These are phyloP conservation scores for Hypoxylon sp. DNA, from an alignment of 2,329 filamentous ascomycete genomes.

Conservation along the genomic window DNA sequence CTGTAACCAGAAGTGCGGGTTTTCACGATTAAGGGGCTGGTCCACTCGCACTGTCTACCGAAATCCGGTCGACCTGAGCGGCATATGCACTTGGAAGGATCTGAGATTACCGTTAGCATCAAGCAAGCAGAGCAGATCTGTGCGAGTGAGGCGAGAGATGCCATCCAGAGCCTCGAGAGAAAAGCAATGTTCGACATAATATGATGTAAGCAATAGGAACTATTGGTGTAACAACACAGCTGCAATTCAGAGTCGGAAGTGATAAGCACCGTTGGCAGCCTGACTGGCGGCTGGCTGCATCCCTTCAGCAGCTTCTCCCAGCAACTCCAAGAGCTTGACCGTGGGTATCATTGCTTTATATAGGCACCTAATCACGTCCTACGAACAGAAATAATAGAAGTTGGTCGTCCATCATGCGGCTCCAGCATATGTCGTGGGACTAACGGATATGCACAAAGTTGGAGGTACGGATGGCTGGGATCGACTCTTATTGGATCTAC, in stretches of 20 bases:
- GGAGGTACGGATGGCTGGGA: conserved; percentile 17
- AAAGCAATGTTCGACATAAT: conserved; percentile 3
- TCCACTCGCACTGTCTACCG: conserved; percentile 18
- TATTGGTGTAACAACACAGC: conserved; percentile 30
- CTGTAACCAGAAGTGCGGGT: not conserved
- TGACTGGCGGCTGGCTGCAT: not conserved
- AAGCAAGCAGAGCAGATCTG: not conserved
- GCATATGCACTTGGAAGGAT: conserved; percentile 8
- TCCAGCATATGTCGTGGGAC: conserved; percentile 33
- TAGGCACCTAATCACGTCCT: conserved; percentile 21
- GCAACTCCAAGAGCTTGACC: not conserved
- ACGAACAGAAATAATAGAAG: not conserved
- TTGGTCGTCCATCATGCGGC: conserved; percentile 24
- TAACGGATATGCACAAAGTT: conserved; percentile 22
- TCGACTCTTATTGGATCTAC: conserved; percentile 25
- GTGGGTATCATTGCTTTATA: conserved; percentile 19
- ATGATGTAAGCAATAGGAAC: conserved; percentile 27
- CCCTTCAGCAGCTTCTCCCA: conserved; percentile 9
- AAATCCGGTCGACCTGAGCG: conserved; percentile 16
- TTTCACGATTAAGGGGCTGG: conserved; percentile 4
- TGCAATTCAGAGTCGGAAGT: conserved; percentile 21
- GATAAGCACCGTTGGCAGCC: conserved; percentile 19
- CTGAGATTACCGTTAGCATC: conserved; percentile 15
- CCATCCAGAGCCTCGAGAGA: conserved; percentile 1
- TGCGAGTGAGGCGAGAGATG: conserved; percentile 13